Evolutionary conservation across 1,284 basidiomycete genomes (phyloP).

Genomic region (Melampsora larici-populina): DNA sequence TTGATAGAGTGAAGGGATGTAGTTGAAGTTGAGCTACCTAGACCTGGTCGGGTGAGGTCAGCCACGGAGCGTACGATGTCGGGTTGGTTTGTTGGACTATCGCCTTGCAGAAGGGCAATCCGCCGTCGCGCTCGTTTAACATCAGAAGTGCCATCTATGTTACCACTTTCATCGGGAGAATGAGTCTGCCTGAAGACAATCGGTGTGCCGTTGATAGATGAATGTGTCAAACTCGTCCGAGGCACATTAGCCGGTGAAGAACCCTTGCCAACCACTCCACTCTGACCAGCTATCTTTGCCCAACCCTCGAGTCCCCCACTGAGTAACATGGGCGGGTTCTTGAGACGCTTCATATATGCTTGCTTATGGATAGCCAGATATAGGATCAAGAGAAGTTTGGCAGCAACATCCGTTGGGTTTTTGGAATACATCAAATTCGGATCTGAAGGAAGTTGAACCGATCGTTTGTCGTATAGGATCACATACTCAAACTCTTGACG

Average conservation of each 20-base stretch:
- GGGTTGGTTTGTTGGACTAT: background rate
- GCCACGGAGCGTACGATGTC: slow-evolving; percentile 27
- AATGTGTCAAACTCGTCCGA: slow-evolving; percentile 9
- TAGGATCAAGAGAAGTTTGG: slow-evolving; percentile 63
- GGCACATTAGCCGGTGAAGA: slow-evolving; percentile 37
- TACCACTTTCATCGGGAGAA: background rate
- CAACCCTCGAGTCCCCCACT: slow-evolving; percentile 82
- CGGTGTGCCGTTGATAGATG: slow-evolving; percentile 31
- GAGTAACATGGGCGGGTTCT: slow-evolving; percentile 75
- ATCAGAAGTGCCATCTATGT: slow-evolving; percentile 10
- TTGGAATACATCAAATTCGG: slow-evolving; percentile 30
- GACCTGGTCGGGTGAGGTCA: slow-evolving; percentile 22
- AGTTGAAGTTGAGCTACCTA: background rate
- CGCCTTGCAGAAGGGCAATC: slow-evolving; percentile 22
- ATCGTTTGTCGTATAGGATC: slow-evolving; percentile 77
- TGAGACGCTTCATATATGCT: slow-evolving; percentile 69
- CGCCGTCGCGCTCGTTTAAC: slow-evolving; percentile 38
- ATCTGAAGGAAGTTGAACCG: slow-evolving; percentile 59
- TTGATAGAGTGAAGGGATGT: background rate
- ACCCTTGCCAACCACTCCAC: slow-evolving; percentile 56
- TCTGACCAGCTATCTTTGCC: slow-evolving; percentile 65
- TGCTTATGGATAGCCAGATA: slow-evolving; percentile 68
- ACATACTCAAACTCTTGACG: slow-evolving; percentile 85
- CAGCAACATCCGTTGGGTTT: slow-evolving; percentile 44
- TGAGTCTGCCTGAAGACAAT: slow-evolving; percentile 27